Evolutionary conservation across 805 yeast species (phyloP).

Genomic region (Zygotorulaspora florentina): DNA sequence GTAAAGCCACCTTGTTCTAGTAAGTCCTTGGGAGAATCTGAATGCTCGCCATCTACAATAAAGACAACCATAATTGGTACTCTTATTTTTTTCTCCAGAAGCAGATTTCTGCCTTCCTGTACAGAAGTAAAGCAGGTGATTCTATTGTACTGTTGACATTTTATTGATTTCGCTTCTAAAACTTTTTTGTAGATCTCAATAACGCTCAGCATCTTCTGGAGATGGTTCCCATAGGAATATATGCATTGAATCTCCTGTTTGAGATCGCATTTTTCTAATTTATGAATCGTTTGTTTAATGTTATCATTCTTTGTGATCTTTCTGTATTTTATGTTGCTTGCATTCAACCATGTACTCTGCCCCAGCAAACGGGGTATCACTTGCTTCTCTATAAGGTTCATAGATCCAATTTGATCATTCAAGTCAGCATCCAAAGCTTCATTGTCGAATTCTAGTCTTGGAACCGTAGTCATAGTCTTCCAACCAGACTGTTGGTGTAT

Average conservation of each 20-base stretch:
- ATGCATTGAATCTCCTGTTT: conserved; percentile 11
- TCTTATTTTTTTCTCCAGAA: conserved; percentile 22
- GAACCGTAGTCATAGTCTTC: neutral
- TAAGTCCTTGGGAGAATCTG: neutral
- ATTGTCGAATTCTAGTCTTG: conserved; percentile 10
- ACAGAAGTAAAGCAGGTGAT: conserved; percentile 19
- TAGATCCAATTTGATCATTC: conserved; percentile 10
- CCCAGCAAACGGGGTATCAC: conserved; percentile 17
- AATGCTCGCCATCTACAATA: neutral
- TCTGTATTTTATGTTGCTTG: conserved; percentile 6
- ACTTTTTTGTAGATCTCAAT: conserved; percentile 24
- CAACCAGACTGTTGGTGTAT: neutral
- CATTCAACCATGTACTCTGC: neutral
- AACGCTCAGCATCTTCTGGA: conserved; percentile 26
- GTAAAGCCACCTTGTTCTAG: neutral
- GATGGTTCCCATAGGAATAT: conserved; percentile 28
- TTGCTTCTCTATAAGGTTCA: conserved; percentile 17
- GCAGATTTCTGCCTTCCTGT: conserved; percentile 25
- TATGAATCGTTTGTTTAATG: conserved; percentile 20
- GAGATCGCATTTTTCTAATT: conserved; percentile 5
- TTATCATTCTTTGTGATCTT: conserved; percentile 23
- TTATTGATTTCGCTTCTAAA: neutral
- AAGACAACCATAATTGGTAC: conserved; percentile 17
- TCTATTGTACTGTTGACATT: conserved; percentile 23
- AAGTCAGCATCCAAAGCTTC: conserved; percentile 16